Conservation (phyloP, 257 asterid species). For the Solanum appendiculatum region DNA sequence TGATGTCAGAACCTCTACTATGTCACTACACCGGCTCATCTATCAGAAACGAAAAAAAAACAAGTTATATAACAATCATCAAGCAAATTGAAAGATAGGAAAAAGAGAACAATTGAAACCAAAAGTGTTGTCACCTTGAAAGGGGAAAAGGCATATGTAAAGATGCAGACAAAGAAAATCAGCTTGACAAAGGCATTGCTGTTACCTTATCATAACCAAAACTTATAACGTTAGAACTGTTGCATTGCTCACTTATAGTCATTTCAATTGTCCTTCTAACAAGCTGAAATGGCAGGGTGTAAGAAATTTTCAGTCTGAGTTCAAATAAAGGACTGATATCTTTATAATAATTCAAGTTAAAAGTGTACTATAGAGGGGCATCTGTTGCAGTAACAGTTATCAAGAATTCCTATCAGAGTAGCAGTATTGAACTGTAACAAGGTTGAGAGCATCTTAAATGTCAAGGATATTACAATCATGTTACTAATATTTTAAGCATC, state of each 20-base stretch:
- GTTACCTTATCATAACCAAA: slow-evolving; percentile 48
- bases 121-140: background rate
- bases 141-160: background rate
- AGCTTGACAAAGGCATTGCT: background rate
- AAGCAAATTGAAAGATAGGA: background rate
- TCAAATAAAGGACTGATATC: background rate
- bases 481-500: background rate
- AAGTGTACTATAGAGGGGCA: background rate
- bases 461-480: background rate
- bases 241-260: slow-evolving; percentile 22
- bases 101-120: background rate
- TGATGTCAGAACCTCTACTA: slow-evolving; percentile 44
- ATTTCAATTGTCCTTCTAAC: slow-evolving; percentile 60
- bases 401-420: background rate
- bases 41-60: slow-evolving; percentile 6
- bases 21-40: slow-evolving; percentile 38
- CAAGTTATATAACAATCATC: background rate
- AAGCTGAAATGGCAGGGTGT: slow-evolving; percentile 28
- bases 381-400: background rate
- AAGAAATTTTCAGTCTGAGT: background rate
- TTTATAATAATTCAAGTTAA: background rate
- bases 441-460: background rate
- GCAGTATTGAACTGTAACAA: background rate
- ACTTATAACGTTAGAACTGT: slow-evolving; percentile 52
- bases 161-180: background rate